Evolutionary conservation across 2,329 filamentous ascomycete species (phyloP), one percentile per base, ranked within the genome.

Genomic region (Neophaeococcomyces aloes): DNA sequence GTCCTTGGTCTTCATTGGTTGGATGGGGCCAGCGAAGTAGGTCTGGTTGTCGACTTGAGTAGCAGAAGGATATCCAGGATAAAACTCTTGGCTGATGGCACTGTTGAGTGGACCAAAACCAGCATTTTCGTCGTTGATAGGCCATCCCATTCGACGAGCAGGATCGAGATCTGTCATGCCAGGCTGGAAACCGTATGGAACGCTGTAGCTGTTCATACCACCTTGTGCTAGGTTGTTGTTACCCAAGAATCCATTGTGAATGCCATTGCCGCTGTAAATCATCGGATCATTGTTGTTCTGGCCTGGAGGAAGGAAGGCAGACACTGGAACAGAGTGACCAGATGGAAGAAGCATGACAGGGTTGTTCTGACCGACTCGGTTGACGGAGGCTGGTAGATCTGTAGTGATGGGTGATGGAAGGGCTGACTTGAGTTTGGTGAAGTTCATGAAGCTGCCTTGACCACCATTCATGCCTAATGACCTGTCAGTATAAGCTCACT

Each of bases 21-120:
- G 66, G 21, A 56, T 53, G 25, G 52, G 53, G 27, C 53, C 53
- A 29, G 49, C 53, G 44, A 64, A 56, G 44, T 61, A 63, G 29
- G 57, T 56, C 38, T 61, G 57, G 27, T 52, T 59, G 36, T 77
- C 60, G 50, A 81, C 75, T 29, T 79, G 74, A 1, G 79, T 76
- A 0, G 78, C 79, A 58, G 80, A 83, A 27, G 59, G 47, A 47
- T 61, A 61, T 21, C 53, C 55, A 42, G 75, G 68, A 32, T 72
- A 75, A 54, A 72, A 72, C 46, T 83, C 77, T 19, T 46, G 31
- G 29, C 76, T 71, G 44, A 77, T 74, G 29, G 71, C 68, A 51
- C 72, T 63, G 39, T 70, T 69, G 44, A 72, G 74, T 2, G 78
- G 74, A 25, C 31, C 14, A 15, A 31, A 35, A 4, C 17, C 39